phyloP scores from a whole-genome alignment of 1,139 yeast genomes.

The Sugiyamaella grinbergsii region DNA sequence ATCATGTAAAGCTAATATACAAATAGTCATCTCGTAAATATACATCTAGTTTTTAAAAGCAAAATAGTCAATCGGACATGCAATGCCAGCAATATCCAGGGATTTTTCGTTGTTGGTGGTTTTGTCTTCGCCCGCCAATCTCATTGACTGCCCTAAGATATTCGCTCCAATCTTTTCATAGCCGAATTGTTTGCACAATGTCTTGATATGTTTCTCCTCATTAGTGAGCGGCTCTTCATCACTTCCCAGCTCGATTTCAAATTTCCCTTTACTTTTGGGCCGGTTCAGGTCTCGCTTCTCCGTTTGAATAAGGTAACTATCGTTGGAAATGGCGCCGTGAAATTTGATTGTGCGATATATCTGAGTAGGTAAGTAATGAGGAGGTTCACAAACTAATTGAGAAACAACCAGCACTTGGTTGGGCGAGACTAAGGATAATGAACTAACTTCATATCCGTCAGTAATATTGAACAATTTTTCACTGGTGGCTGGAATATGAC shows the following conservation, averaged over 20 bases:
- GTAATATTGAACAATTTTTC: neutral
- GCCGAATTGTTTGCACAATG: slow-evolving; percentile 1
- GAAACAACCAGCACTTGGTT: slow-evolving; percentile 8
- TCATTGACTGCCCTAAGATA: slow-evolving; percentile 9
- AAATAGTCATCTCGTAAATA: slow-evolving; percentile 1
- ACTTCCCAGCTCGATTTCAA: slow-evolving; percentile 2
- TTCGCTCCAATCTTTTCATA: slow-evolving; percentile 1
- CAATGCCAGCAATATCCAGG: slow-evolving; percentile 3
- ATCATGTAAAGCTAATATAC: slow-evolving; percentile 7
- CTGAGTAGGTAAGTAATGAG: slow-evolving; percentile 8
- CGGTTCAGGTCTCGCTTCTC: slow-evolving; percentile 5
- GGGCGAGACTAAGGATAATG: slow-evolving; percentile 1
- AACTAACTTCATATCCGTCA: slow-evolving; percentile 1
- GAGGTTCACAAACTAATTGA: slow-evolving; percentile 16
- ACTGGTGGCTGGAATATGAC: neutral
- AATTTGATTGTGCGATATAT: slow-evolving; percentile 11
- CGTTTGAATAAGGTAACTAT: slow-evolving; percentile 4
- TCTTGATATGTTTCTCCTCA: neutral
- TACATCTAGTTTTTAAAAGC: neutral
- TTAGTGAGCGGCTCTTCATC: neutral
- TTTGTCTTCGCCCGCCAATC: slow-evolving; percentile 7
- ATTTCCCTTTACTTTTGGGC: slow-evolving; percentile 10
- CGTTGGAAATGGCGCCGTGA: neutral
- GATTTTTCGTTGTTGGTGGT: neutral
- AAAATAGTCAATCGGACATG: slow-evolving; percentile 11